Evolutionary conservation across 306 rosid genomes (phyloP).

Genomic region (Abrus pulchellus): DNA sequence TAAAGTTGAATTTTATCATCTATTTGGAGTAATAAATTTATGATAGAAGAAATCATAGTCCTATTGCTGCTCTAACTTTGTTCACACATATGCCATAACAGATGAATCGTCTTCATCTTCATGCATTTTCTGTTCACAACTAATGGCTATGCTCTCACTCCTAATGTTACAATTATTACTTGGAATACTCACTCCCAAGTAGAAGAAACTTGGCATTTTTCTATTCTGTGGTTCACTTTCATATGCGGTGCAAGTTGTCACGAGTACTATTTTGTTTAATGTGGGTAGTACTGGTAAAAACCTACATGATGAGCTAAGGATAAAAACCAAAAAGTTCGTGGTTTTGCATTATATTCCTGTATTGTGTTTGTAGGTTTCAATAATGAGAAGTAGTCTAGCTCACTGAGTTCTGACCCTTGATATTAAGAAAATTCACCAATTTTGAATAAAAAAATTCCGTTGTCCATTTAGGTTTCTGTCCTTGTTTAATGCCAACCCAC

Average conservation of each 20-base stretch:
- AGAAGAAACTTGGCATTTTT: slow-evolving; percentile 26
- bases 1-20: slow-evolving; percentile 16
- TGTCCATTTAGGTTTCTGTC: neutral
- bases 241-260: slow-evolving; percentile 8
- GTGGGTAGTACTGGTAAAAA: slow-evolving; percentile 15
- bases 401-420: slow-evolving; percentile 24
- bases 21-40: slow-evolving; percentile 16
- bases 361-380: slow-evolving; percentile 7
- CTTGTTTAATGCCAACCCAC: neutral
- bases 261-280: slow-evolving; percentile 12
- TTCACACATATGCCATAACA: slow-evolving; percentile 15
- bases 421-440: neutral
- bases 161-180: slow-evolving; percentile 33
- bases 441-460: neutral
- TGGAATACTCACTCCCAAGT: slow-evolving; percentile 39
- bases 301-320: slow-evolving; percentile 6
- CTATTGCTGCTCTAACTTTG: slow-evolving; percentile 33
- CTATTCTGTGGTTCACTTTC: neutral
- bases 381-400: slow-evolving; percentile 26
- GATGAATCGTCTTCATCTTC: slow-evolving; percentile 44
- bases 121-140: slow-evolving; percentile 8
- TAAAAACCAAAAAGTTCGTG: neutral
- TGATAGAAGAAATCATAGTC: neutral
- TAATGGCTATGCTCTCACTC: slow-evolving; percentile 30
- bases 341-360: slow-evolving; percentile 19